Evolutionary conservation across 352 stramenopile species (phyloP).

Genomic region (Globisporangium camurandrum): DNA sequence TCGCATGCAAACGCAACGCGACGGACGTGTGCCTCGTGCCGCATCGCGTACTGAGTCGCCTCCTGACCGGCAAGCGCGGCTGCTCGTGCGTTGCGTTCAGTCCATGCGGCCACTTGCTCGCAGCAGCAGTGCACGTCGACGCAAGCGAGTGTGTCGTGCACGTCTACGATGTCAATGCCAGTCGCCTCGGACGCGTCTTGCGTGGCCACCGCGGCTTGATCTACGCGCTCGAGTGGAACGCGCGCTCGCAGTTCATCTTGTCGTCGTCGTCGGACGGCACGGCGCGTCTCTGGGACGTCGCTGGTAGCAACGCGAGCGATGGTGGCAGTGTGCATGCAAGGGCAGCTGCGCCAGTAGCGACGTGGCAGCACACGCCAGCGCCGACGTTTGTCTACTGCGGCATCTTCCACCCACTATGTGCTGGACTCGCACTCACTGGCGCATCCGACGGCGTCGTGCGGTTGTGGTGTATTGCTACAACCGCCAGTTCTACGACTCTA

Average conservation of each 20-base stretch:
- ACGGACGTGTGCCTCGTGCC: constrained; percentile 49
- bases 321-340: background rate
- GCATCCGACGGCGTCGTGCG: constrained; percentile 48
- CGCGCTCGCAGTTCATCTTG: constrained; percentile 19
- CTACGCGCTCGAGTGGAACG: constrained; percentile 50
- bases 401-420: constrained; percentile 29
- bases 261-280: constrained; percentile 58
- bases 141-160: constrained; percentile 32
- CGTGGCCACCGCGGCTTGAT: constrained; percentile 48
- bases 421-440: constrained; percentile 32
- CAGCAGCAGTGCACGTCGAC: constrained; percentile 28
- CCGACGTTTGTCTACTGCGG: constrained; percentile 63
- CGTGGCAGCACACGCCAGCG: constrained; percentile 49
- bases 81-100: constrained; percentile 60
- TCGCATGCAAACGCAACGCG: constrained; percentile 24
- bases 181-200: constrained; percentile 23
- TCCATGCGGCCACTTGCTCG: constrained; percentile 42
- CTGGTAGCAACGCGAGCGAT: background rate
- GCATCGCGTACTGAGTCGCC: constrained; percentile 39
- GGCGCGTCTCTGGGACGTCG: constrained; percentile 32
- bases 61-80: constrained; percentile 45
- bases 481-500: too few species aligned
- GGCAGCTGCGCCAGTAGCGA: background rate
- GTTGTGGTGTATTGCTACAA: constrained; percentile 20
- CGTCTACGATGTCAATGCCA: constrained; percentile 36